A percentile compares a stretch with the other conserved stretches of the same genome.
Conservation (phyloP, 1,284 basidiomycete species). For the Cryptococcus maquisensis region DNA sequence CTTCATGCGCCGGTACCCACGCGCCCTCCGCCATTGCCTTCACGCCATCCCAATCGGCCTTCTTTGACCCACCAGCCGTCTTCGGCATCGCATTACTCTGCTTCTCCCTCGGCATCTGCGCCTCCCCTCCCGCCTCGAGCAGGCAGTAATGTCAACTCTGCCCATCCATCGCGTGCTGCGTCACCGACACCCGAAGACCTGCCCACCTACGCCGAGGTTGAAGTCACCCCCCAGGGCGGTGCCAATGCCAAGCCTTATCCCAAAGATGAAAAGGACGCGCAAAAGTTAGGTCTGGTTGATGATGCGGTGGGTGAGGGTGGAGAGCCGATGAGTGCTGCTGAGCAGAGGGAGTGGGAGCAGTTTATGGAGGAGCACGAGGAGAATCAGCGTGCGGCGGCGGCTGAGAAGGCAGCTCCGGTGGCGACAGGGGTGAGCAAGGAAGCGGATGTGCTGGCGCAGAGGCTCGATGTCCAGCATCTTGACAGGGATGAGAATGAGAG, state of each 20-base stretch:
- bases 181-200: too few relatives aligned
- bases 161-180: background rate
- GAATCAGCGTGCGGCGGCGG: background rate
- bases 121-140: background rate
- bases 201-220: too few relatives aligned
- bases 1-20: background rate
- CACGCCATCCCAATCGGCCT: conserved; percentile 11
- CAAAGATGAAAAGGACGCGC: background rate
- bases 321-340: conserved; percentile 21
- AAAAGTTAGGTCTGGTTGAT: background rate
- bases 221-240: too few relatives aligned
- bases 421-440: background rate
- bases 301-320: conserved; percentile 10
- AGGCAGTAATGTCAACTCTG: background rate
- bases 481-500: background rate
- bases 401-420: background rate
- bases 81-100: conserved; percentile 24
- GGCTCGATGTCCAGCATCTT: conserved; percentile 1
- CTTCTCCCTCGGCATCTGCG: conserved; percentile 2
- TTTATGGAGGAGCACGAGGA: conserved; percentile 7
- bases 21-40: conserved; percentile 11
- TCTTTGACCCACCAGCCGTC: conserved; percentile 8
- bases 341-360: conserved; percentile 28
- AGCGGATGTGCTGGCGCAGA: background rate
- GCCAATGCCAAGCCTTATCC: background rate